Percentiles rank a stretch among this genome's conserved stretches.
Evolutionary conservation across 2,329 filamentous ascomycete species (phyloP).

Genomic region (Raffaelea albimanens): DNA sequence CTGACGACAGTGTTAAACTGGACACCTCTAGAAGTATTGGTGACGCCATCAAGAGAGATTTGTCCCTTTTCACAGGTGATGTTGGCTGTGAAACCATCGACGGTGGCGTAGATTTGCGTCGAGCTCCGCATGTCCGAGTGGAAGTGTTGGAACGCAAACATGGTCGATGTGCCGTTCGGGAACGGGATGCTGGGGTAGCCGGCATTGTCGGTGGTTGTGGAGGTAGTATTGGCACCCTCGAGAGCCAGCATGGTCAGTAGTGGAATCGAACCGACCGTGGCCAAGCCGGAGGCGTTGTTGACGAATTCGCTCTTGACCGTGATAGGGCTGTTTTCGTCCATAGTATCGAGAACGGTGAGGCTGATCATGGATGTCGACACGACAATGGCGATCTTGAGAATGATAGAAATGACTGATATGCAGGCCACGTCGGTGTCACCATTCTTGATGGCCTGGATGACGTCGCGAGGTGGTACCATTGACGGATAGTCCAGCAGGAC

Average conservation of each 20-base stretch:
- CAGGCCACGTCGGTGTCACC: slow-evolving; percentile 24
- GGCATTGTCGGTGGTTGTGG: background rate
- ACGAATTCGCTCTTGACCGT: slow-evolving; percentile 20
- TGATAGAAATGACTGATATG: slow-evolving; percentile 17
- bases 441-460: slow-evolving; percentile 21
- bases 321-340: slow-evolving; percentile 15
- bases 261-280: slow-evolving; percentile 18
- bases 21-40: slow-evolving; percentile 12
- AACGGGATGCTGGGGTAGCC: slow-evolving; percentile 8
- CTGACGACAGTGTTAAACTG: slow-evolving; percentile 21
- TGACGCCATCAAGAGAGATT: slow-evolving; percentile 16
- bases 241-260: slow-evolving; percentile 25
- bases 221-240: slow-evolving; percentile 9
- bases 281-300: slow-evolving; percentile 16
- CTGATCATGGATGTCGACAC: slow-evolving; percentile 27
- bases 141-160: slow-evolving; percentile 27
- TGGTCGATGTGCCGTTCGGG: slow-evolving; percentile 22
- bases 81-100: slow-evolving; percentile 24
- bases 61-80: slow-evolving; percentile 23
- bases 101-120: slow-evolving; percentile 19
- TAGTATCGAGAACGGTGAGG: slow-evolving; percentile 19
- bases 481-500: slow-evolving; percentile 26
- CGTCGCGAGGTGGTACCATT: slow-evolving; percentile 18
- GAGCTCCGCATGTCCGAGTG: slow-evolving; percentile 13
- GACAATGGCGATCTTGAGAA: slow-evolving; percentile 24